Base-by-base conservation (phyloP, 306 rosid species). In the Trifolium fragiferum region DNA sequence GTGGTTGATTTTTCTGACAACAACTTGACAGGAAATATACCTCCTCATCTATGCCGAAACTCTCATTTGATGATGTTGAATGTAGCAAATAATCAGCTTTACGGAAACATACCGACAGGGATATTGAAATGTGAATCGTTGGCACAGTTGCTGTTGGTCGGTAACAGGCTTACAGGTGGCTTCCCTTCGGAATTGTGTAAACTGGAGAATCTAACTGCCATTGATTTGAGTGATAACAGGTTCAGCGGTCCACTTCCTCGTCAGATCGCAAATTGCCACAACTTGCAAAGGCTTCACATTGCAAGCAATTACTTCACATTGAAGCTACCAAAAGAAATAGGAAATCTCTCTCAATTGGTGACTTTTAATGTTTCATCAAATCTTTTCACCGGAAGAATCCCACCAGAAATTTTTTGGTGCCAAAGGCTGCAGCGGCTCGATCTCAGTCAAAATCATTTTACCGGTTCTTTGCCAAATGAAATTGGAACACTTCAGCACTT, bases 1-100 rank as follows among this genome's bases (percentile, higher is more conserved):
- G 99, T 95, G n/a, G 93, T 90, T 73, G 99, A 95, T 84, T 89
- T 95, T 46, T 90, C 97, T 7, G 81, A 78, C 65, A 90, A 95
- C 84, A 65, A 51, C 30, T 78, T 95, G 77, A 85, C 87, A 10
- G 97, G 99, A 65, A 78, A 66, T 53, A 87, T 95, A 49, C 98
- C 99, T 16, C 89, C 91, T 46, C 72, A 90, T 78, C 87, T 95
- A 25, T 95, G 99, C 79, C 87, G 15, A 50, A 68, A 78, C 61
- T 95, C 96, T 38, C 81, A 74, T 43, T 80, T 92, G 75, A 86
- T 81, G 70, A 74, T 90, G 75, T 83, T 95, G 87, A 95, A 89
- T 80, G 76, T 92, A 44, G 93, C 81, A 53, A 68, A 86, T 55
- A 95, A 95, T 80, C 73, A 64, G 41, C 81, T 95, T 37, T 30